phyloP scores from a whole-genome alignment of 306 rosid species.

The Quercus cerris region DNA sequence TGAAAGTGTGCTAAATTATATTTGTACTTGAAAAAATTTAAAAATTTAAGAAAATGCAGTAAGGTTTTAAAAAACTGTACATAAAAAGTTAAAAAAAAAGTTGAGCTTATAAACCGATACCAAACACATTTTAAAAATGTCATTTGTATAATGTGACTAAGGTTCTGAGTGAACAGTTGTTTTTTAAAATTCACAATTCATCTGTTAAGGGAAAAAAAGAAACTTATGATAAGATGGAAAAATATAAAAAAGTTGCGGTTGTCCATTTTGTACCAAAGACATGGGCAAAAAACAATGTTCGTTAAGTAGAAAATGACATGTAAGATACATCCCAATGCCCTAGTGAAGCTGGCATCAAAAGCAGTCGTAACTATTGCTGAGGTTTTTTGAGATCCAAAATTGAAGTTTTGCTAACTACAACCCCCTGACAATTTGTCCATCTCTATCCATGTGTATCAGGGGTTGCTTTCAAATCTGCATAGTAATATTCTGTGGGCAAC shows the following conservation, averaged over 20 bases:
- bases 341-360: conserved; percentile 21
- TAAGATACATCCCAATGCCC: not conserved
- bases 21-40: too few relatives aligned
- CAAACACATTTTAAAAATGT: too few relatives aligned
- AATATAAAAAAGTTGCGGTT: not conserved
- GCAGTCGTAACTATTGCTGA: not conserved
- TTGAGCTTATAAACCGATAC: too few relatives aligned
- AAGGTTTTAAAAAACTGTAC: too few relatives aligned
- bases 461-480: conserved; percentile 75
- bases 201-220: too few relatives aligned
- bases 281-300: not conserved
- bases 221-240: too few relatives aligned
- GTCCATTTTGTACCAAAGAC: not conserved
- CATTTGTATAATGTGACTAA: too few relatives aligned
- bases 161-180: too few relatives aligned
- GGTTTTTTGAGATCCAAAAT: not conserved
- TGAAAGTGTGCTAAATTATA: too few relatives aligned
- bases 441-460: conserved; percentile 35
- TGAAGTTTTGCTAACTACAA: not conserved
- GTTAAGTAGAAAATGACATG: not conserved
- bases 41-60: too few relatives aligned
- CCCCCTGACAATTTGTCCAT: conserved; percentile 29
- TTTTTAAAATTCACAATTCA: too few relatives aligned
- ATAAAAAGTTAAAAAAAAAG: too few relatives aligned
- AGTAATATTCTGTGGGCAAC: conserved; percentile 62